Percentiles rank a stretch among this genome's conserved stretches.
Conservation (phyloP, 805 yeast genomes). For the Candida wancherniae region DNA sequence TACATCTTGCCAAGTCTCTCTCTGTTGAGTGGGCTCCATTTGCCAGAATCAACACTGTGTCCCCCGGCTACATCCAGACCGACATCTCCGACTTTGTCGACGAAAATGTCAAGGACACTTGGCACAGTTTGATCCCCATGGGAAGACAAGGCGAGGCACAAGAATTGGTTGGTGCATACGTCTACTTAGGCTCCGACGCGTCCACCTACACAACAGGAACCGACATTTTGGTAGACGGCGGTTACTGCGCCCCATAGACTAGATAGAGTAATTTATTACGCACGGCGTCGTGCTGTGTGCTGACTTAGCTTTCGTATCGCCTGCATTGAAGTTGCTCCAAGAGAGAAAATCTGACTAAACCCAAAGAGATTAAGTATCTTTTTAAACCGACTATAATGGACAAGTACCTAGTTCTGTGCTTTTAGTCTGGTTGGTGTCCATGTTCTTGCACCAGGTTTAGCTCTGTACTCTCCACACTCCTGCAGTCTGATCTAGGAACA, state of each 20-base stretch:
- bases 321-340: too few relatives aligned
- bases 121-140: conserved; percentile 40
- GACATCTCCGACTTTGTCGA: conserved; percentile 37
- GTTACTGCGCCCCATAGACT: conserved; percentile 29
- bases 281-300: too few relatives aligned
- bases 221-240: conserved; percentile 45
- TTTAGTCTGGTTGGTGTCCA: too few relatives aligned
- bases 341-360: too few relatives aligned
- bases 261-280: too few relatives aligned
- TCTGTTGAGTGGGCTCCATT: conserved; percentile 48
- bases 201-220: conserved; percentile 42
- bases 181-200: conserved; percentile 42
- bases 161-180: conserved; percentile 44
- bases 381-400: too few relatives aligned
- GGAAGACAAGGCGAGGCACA: conserved; percentile 43
- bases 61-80: conserved; percentile 42
- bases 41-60: conserved; percentile 39
- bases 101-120: conserved; percentile 27
- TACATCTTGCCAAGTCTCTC: conserved; percentile 40
- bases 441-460: too few relatives aligned
- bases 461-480: too few relatives aligned
- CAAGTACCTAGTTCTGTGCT: too few relatives aligned
- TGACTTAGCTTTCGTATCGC: too few relatives aligned
- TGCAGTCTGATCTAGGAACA: too few relatives aligned
- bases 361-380: too few relatives aligned